phyloP scores from a whole-genome alignment of 768 basidiomycete genomes.

The Termitomyces sp. region DNA sequence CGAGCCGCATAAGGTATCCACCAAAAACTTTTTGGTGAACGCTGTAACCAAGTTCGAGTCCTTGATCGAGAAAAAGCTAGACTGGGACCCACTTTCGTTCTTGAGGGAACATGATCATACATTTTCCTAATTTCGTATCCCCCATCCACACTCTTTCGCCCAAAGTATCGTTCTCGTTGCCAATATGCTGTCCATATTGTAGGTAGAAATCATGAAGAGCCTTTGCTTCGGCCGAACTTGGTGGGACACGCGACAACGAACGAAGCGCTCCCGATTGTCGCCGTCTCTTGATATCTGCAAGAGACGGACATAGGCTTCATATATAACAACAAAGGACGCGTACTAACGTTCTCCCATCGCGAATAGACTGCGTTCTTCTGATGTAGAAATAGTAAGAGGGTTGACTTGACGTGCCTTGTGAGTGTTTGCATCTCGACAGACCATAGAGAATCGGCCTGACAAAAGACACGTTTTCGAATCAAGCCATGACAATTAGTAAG shows the following conservation, averaged over 20 bases:
- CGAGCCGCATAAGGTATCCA: slow-evolving; percentile 62
- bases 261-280: slow-evolving; percentile 48
- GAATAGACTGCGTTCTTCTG: slow-evolving; percentile 60
- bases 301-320: not conserved
- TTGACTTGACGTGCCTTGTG: slow-evolving; percentile 62
- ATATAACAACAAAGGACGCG: not conserved
- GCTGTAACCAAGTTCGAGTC: slow-evolving; percentile 27
- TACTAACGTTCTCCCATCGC: slow-evolving; percentile 65
- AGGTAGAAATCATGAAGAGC: slow-evolving; percentile 69
- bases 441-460: slow-evolving; percentile 89
- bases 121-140: slow-evolving; percentile 64
- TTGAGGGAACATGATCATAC: slow-evolving; percentile 80
- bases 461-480: not conserved
- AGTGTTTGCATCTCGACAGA: slow-evolving; percentile 68
- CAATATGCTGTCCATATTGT: slow-evolving; percentile 43
- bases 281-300: slow-evolving; percentile 54
- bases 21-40: slow-evolving; percentile 84
- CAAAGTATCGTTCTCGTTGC: slow-evolving; percentile 7
- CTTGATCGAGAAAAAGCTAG: not conserved
- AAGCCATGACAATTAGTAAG: not conserved
- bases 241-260: slow-evolving; percentile 70
- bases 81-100: slow-evolving; percentile 63
- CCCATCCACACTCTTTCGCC: slow-evolving; percentile 67
- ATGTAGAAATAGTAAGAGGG: slow-evolving; percentile 49
- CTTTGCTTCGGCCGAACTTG: slow-evolving; percentile 62